These are phyloP conservation scores for Cystobasidium pallidum DNA, from an alignment of 1,284 basidiomycete species.

Conservation along the genomic window DNA sequence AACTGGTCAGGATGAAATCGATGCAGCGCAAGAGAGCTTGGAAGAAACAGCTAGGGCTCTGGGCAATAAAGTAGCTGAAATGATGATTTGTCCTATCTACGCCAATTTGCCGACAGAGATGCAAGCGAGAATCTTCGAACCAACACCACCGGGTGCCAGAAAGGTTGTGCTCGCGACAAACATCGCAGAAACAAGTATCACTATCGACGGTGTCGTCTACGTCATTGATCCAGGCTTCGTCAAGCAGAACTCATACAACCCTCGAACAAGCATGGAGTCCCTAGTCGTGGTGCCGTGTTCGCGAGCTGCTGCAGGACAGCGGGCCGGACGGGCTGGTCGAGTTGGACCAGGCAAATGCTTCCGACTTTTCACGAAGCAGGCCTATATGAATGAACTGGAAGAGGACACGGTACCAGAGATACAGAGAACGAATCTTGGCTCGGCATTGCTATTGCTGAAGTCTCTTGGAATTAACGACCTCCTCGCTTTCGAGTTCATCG, in stretches of 20 bases:
- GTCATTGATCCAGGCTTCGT: slow-evolving; percentile 98
- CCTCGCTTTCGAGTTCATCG: slow-evolving; percentile 67
- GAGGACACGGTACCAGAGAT: slow-evolving; percentile 67
- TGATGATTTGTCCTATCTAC: slow-evolving; percentile 96
- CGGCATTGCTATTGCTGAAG: slow-evolving; percentile 66
- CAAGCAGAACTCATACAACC: slow-evolving; percentile 97
- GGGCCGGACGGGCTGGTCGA: slow-evolving; percentile 94
- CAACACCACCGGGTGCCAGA: slow-evolving; percentile 90
- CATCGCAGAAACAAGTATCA: slow-evolving; percentile 97
- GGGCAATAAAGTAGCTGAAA: slow-evolving; percentile 92
- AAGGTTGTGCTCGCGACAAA: slow-evolving; percentile 98
- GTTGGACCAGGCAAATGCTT: slow-evolving; percentile 99
- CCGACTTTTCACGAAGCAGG: slow-evolving; percentile 71
- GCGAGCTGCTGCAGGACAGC: slow-evolving; percentile 92
- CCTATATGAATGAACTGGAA: slow-evolving; percentile 66
- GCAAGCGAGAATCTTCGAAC: slow-evolving; percentile 99
- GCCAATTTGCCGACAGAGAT: slow-evolving; percentile 97
- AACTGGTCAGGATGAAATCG: slow-evolving; percentile 99
- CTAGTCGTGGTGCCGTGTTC: slow-evolving; percentile 95
- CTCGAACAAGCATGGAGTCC: slow-evolving; percentile 93
- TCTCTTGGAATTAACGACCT: slow-evolving; percentile 67
- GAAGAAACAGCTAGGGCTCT: slow-evolving; percentile 92
- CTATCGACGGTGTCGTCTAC: slow-evolving; percentile 96
- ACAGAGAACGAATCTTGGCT: slow-evolving; percentile 61
- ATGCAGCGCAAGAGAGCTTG: slow-evolving; percentile 87